Base-by-base conservation (phyloP, 768 basidiomycete genomes). In the Tubosaeta brunneosetosa region DNA sequence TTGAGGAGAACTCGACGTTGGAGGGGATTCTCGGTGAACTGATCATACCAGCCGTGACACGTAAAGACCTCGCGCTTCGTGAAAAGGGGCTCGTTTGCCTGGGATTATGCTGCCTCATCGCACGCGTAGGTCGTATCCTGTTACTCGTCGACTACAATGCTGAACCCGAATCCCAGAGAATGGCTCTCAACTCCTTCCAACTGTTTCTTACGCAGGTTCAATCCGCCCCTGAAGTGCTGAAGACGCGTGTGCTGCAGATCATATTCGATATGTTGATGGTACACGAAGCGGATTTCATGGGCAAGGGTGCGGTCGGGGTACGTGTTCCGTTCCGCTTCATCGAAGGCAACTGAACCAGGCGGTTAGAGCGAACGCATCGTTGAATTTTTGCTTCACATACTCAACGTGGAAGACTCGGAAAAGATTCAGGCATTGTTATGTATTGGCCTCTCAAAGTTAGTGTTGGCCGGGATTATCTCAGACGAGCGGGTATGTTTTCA, bases 181-280 rank as follows among this genome's bases (percentile, higher is more conserved):
- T 68, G 66, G 67, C 68, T 3, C 54, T 68, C 43, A 71, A 78
- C 46, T 85, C 84, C 16, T 82, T 91, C 66, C 87, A 89, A 47
- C 77, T 98, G 1, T 97, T 97, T 74, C 68, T 83, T 46, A 80
- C 83, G 37, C 92, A 94, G 68, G 74, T 90, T 1, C 72, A 89
- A 44, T 65, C 72, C 3, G 78, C 83, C 0, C 81, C 87, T 0
- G 84, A 85, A 33, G 72, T 76, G 1, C 76, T 93, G 58, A 86
- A 82, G 70, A 69, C 83, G 11, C 80, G 78, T 44, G 76, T 89
- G n/a, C 69, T 91, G n/a, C 83, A 91, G 61, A 80, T 88, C 50
- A 66, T 93, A 4, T 91, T 95, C 60, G 94, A 97, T 66, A 76
- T 92, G 34, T 70, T 94, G 48, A 93, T 93, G 83, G 82, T 89